Evolutionary conservation across 805 yeast species (phyloP).

Genomic region (Cyberlindnera samutprakarnensis): DNA sequence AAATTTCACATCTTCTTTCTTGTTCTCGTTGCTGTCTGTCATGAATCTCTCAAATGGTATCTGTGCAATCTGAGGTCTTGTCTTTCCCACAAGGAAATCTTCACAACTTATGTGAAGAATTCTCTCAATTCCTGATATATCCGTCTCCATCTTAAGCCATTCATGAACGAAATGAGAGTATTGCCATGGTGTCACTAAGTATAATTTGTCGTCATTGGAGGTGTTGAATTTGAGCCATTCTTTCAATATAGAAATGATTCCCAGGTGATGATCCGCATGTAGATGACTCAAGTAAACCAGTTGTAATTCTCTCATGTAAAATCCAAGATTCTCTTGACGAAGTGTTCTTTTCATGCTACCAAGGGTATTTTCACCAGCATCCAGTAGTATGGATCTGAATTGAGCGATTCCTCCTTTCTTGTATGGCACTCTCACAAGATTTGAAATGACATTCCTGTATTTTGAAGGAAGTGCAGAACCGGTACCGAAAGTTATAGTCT

Average conservation of each 20-base stretch:
- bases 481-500: conserved; percentile 77
- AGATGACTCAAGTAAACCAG: conserved; percentile 76
- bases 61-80: conserved; percentile 25
- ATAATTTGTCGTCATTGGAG: conserved; percentile 39
- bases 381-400: conserved; percentile 53
- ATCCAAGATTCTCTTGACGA: conserved; percentile 35
- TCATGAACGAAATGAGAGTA: conserved; percentile 60
- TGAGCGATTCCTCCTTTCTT: conserved; percentile 12
- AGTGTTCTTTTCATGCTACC: conserved; percentile 64
- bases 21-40: background rate
- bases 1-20: conserved; percentile 1
- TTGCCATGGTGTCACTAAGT: conserved; percentile 70
- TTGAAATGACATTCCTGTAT: conserved; percentile 78
- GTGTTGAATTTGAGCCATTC: conserved; percentile 54
- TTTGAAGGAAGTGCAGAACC: conserved; percentile 88
- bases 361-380: conserved; percentile 93
- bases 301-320: conserved; percentile 51
- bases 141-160: conserved; percentile 48
- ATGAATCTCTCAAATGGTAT: conserved; percentile 20
- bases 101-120: conserved; percentile 55
- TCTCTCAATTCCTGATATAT: conserved; percentile 29
- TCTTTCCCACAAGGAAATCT: conserved; percentile 37
- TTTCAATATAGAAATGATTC: conserved; percentile 59
- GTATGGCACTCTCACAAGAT: conserved; percentile 65
- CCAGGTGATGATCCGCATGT: conserved; percentile 97